Conservation (phyloP, 2,329 filamentous ascomycete species). For the Trichoderma harzianum region DNA sequence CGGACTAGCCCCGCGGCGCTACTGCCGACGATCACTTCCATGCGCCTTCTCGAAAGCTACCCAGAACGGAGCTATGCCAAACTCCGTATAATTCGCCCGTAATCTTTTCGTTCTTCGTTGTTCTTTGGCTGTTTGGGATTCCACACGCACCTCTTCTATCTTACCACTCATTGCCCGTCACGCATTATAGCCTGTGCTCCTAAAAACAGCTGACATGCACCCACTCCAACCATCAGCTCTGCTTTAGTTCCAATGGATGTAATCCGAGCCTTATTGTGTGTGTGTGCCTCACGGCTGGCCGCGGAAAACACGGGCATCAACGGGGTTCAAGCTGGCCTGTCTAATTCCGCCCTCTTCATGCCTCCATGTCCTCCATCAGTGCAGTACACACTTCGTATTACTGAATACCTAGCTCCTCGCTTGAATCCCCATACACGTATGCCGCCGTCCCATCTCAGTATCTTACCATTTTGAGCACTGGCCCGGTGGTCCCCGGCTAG, state of each 20-base stretch:
- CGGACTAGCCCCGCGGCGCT: neutral
- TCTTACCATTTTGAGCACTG: constrained; percentile 7
- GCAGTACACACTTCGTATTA: neutral
- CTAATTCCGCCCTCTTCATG: neutral
- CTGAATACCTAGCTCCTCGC: neutral
- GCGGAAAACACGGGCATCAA: neutral
- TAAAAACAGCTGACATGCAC: neutral
- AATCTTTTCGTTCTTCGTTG: neutral
- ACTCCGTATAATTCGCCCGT: neutral
- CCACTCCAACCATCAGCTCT: neutral
- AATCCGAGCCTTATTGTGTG: neutral
- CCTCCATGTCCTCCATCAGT: neutral
- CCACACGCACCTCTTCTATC: neutral
- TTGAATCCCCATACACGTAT: neutral
- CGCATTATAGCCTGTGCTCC: neutral
- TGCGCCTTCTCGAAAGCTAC: constrained; percentile 18
- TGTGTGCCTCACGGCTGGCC: neutral
- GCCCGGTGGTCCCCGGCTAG: neutral
- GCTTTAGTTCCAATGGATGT: neutral
- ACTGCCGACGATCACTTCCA: constrained; percentile 16
- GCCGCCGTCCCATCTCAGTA: neutral
- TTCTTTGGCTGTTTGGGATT: neutral
- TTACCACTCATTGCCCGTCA: neutral
- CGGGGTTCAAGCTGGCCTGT: neutral
- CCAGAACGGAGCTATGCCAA: constrained; percentile 13